phyloP scores from a whole-genome alignment of 1,139 yeast species.

The Saccharomyces hybrid region DNA sequence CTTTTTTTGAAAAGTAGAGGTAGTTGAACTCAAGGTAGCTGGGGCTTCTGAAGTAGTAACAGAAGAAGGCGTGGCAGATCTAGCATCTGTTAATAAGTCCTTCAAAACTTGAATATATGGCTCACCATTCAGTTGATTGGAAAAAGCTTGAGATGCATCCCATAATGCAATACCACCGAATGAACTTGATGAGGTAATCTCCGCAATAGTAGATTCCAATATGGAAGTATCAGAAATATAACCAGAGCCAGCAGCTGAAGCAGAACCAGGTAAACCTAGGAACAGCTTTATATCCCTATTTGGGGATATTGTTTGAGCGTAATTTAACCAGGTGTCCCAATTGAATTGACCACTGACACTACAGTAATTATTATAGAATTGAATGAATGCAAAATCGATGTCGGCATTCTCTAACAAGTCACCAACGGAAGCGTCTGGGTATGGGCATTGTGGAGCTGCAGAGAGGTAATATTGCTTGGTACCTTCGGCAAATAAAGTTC shows the following conservation, averaged over 20 bases:
- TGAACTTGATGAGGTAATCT: constrained; percentile 38
- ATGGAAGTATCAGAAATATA: constrained; percentile 44
- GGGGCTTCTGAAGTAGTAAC: no score
- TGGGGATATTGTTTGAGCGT: constrained; percentile 55
- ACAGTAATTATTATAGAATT: constrained; percentile 91
- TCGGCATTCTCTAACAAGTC: constrained; percentile 51
- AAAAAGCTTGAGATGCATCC: constrained; percentile 81
- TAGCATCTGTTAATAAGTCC: no score
- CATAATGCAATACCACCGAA: constrained; percentile 87
- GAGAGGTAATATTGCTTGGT: constrained; percentile 66
- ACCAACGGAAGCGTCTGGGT: constrained; percentile 83
- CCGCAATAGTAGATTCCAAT: constrained; percentile 34
- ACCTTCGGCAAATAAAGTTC: constrained; percentile 48
- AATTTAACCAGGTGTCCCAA: constrained; percentile 78
- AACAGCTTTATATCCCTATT: constrained; percentile 58
- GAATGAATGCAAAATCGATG: constrained; percentile 82
- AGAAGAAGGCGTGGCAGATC: no score
- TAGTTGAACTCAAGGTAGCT: no score
- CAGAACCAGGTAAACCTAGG: constrained; percentile 69
- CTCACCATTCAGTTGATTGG: constrained; percentile 43
- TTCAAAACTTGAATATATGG: constrained; percentile 31
- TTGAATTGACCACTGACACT: constrained; percentile 54
- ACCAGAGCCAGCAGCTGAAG: constrained; percentile 63
- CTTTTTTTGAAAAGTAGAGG: no score
- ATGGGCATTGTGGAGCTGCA: constrained; percentile 94